Evolutionary conservation across 345 rosid genomes (phyloP), one percentile per base, ranked within the genome.

Genomic region (Microcos paniculata): DNA sequence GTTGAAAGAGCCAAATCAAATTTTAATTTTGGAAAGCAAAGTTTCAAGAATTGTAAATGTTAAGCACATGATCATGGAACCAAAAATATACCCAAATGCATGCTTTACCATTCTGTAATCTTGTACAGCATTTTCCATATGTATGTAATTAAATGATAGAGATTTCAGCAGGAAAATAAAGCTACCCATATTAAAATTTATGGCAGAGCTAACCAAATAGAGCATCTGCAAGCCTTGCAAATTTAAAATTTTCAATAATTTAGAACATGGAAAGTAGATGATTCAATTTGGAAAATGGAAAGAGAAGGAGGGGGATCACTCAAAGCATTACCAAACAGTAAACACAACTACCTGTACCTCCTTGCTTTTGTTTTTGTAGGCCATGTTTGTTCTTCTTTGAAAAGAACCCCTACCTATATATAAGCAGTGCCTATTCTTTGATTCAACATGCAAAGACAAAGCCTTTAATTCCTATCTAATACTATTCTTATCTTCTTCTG

Each of bases 361-460:
- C 15, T 40, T 3, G 31, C 67, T 74, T 58, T 66, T 28, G 40
- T 28, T 73, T 59, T 18, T 51, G 78, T 79, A 61, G 82, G 82
- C 58, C 78, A 55, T 26, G 18, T 18, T 62, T 40, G 26, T 19
- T n/a, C 69, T 23, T 15, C 72, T 4, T 38, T 11, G 58, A 51
- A 18, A 1, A 42, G 3, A 57, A 53, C 30, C 62, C 31, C 21
- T 7, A 52, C 3, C 61, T 79, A 62, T 80, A 80, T 68, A 73
- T 69, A 49, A 49, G 5, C 59, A 49, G 4, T 19, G 28, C 43
- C 73, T 49, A 49, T 33, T 31, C 73, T 31, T 30, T 19, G 59
- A 31, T 49, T 69, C 28, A 30, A 9, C 53, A 69, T 69, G 43
- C 59, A 68, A 56, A 52, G 45, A 43, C 48, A 14, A 19, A 53